Evolutionary conservation across 495 filamentous ascomycete species (phyloP).

Genomic region (Penicillium argentinense): DNA sequence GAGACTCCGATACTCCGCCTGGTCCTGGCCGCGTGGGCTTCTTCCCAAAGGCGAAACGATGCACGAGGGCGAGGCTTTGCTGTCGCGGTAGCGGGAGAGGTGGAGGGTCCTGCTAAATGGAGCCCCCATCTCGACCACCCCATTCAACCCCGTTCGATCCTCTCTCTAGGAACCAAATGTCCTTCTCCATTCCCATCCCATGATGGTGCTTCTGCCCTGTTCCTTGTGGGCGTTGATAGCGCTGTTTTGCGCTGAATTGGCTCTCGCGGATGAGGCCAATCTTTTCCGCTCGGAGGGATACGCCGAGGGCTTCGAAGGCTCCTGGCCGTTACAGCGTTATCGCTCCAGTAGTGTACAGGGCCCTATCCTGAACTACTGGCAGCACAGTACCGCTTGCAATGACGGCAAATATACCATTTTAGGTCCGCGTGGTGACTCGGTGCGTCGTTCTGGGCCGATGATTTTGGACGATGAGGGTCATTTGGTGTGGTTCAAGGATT

Average conservation of each 20-base stretch:
- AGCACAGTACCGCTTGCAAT: conserved; percentile 28
- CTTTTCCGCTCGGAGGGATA: conserved; percentile 22
- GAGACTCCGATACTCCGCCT: background rate
- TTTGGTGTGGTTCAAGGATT: conserved; percentile 42
- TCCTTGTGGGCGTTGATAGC: background rate
- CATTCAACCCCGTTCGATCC: background rate
- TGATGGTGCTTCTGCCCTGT: background rate
- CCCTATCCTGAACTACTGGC: conserved; percentile 38
- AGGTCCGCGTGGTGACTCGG: conserved; percentile 40
- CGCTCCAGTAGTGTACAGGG: conserved; percentile 35
- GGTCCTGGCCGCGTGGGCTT: conserved; percentile 1
- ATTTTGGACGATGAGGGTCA: conserved; percentile 45
- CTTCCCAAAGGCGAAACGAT: background rate
- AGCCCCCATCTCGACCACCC: background rate
- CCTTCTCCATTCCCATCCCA: background rate
- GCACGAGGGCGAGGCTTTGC: background rate
- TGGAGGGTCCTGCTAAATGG: background rate
- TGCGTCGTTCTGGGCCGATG: conserved; percentile 38
- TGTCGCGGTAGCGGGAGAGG: background rate
- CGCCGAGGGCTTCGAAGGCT: conserved; percentile 34
- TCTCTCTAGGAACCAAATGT: background rate
- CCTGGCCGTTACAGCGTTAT: conserved; percentile 41
- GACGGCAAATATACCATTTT: conserved; percentile 43
- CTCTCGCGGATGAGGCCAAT: conserved; percentile 4
- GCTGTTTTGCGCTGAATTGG: background rate